phyloP scores from a whole-genome alignment of 2,329 filamentous ascomycete species.

The Fonsecaea pedrosoi region DNA sequence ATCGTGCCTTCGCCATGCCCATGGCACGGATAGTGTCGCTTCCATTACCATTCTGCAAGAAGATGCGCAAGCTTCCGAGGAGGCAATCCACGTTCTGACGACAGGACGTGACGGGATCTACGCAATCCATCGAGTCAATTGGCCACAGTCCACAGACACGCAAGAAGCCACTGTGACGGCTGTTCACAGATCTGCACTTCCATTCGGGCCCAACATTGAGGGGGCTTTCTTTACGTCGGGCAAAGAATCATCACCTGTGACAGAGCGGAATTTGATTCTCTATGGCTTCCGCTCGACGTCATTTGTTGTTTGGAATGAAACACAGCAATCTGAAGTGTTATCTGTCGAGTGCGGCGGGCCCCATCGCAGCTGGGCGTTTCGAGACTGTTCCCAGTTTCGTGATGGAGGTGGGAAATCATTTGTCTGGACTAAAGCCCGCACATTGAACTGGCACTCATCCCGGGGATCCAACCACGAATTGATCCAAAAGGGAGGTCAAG shows the following conservation, averaged over 20 bases:
- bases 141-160: background rate
- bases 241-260: background rate
- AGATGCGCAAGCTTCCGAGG: conserved; percentile 30
- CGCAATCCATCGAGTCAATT: conserved; percentile 63
- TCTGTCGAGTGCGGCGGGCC: conserved; percentile 82
- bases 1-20: conserved; percentile 43
- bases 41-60: conserved; percentile 61
- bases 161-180: conserved; percentile 45
- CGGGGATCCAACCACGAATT: conserved; percentile 51
- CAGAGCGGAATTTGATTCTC: conserved; percentile 64
- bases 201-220: conserved; percentile 79
- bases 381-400: conserved; percentile 39
- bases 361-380: conserved; percentile 76
- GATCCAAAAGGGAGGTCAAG: conserved; percentile 76
- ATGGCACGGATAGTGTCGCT: conserved; percentile 71
- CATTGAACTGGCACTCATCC: conserved; percentile 56
- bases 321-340: conserved; percentile 70
- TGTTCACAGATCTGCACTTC: conserved; percentile 71
- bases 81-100: conserved; percentile 64
- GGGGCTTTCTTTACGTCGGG: conserved; percentile 66
- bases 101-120: conserved; percentile 80
- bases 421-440: conserved; percentile 75
- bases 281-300: conserved; percentile 81
- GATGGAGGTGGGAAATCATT: conserved; percentile 54
- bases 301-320: conserved; percentile 84